Evolutionary conservation across 768 basidiomycete genomes (phyloP).

Genomic region (Xerocomus spinulosus): DNA sequence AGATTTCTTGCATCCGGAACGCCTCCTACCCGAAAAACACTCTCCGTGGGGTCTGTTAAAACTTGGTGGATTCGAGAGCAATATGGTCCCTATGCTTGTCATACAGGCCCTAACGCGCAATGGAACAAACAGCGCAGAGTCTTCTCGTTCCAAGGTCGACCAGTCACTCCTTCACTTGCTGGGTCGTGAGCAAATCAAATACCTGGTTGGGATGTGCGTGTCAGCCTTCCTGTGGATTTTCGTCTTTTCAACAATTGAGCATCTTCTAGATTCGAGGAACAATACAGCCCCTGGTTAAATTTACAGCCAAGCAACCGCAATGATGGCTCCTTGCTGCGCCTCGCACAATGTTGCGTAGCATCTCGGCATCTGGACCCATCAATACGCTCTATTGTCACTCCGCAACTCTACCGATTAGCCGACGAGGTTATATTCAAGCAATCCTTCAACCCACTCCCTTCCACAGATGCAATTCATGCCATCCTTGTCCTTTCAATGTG

Average conservation of each 20-base stretch:
- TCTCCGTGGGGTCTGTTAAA: constrained; percentile 39
- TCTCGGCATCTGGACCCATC: constrained; percentile 40
- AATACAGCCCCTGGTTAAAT: constrained; percentile 43
- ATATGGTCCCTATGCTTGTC: constrained; percentile 42
- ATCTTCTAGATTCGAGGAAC: constrained; percentile 36
- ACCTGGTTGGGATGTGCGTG: constrained; percentile 38
- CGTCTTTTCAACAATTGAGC: not conserved
- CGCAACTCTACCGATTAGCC: constrained; percentile 38
- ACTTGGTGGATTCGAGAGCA: constrained; percentile 40
- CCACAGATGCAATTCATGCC: constrained; percentile 39
- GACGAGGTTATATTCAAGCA: constrained; percentile 38
- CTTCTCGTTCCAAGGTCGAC: constrained; percentile 20
- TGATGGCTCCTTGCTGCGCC: constrained; percentile 35
- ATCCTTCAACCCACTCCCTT: constrained; percentile 40
- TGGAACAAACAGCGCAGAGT: constrained; percentile 21
- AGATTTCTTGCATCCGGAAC: constrained; percentile 32
- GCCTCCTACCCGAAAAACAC: constrained; percentile 33
- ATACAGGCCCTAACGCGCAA: constrained; percentile 38
- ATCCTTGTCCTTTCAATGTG: constrained; percentile 42
- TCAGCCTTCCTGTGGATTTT: not conserved
- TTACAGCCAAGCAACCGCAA: constrained; percentile 31
- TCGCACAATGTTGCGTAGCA: constrained; percentile 45
- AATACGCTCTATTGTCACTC: constrained; percentile 34
- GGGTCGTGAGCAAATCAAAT: constrained; percentile 32
- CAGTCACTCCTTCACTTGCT: constrained; percentile 32